phyloP scores from a whole-genome alignment of 768 basidiomycete species.

The Mycena galericulata region DNA sequence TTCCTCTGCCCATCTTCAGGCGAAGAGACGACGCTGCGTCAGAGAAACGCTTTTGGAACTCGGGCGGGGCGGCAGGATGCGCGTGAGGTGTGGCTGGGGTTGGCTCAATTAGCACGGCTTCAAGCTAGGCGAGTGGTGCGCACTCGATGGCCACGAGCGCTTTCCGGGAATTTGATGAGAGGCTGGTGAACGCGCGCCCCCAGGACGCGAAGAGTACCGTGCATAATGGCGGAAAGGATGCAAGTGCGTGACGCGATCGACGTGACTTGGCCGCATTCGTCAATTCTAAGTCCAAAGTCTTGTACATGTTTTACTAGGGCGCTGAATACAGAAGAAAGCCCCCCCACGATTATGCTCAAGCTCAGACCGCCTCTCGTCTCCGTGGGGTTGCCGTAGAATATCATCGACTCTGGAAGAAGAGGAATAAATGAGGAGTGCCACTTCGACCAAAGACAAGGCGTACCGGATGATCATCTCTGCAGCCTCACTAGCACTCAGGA shows the following conservation, averaged over 20 bases:
- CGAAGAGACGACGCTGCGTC: constrained; percentile 42
- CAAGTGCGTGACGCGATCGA: neutral
- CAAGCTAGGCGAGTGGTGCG: constrained; percentile 30
- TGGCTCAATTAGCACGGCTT: constrained; percentile 28
- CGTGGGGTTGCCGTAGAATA: constrained; percentile 90
- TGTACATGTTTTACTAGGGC: neutral
- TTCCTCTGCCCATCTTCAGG: neutral
- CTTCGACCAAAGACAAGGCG: constrained; percentile 36
- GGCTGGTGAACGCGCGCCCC: constrained; percentile 64
- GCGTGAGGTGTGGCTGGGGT: constrained; percentile 59
- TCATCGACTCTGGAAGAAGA: constrained; percentile 80
- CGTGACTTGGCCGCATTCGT: too few species aligned
- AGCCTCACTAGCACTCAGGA: constrained; percentile 94
- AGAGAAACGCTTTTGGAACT: constrained; percentile 63
- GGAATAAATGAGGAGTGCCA: constrained; percentile 19
- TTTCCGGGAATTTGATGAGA: constrained; percentile 72
- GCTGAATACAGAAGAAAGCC: neutral
- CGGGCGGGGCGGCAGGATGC: constrained; percentile 77
- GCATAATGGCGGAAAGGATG: constrained; percentile 36
- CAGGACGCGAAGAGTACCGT: constrained; percentile 48
- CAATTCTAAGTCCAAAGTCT: too few species aligned
- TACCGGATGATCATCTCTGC: constrained; percentile 98
- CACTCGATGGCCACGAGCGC: constrained; percentile 62
- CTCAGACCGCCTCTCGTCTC: constrained; percentile 82
- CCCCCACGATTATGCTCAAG: constrained; percentile 14